Percentiles rank a stretch among this genome's conserved stretches.
phyloP scores from a whole-genome alignment of 2,329 filamentous ascomycete genomes.

The Fusarium floridanum region DNA sequence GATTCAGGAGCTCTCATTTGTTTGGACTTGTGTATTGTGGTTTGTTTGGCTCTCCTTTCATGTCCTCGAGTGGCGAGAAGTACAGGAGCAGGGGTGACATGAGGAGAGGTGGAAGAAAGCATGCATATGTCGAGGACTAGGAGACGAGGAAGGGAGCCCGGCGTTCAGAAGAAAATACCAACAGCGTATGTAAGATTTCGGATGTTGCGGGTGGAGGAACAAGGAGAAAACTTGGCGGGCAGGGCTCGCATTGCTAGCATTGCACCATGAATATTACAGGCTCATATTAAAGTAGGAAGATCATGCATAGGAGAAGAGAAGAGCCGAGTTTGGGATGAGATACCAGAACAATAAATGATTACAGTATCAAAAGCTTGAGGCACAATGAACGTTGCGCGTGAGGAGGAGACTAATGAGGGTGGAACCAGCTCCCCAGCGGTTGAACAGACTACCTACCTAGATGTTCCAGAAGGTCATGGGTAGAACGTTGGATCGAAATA shows the following conservation, averaged over 20 bases:
- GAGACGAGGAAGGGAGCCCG: conserved; percentile 38
- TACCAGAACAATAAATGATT: conserved; percentile 26
- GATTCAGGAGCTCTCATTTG: conserved; percentile 35
- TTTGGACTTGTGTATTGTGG: conserved; percentile 38
- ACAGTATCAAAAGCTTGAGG: conserved; percentile 1
- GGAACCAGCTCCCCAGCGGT: background rate
- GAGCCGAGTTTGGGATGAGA: conserved; percentile 26
- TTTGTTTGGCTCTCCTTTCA: conserved; percentile 32
- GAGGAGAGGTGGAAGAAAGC: conserved; percentile 14
- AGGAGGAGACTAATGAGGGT: background rate
- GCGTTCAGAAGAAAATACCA: conserved; percentile 49
- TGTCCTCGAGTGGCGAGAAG: conserved; percentile 21
- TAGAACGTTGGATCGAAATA: background rate
- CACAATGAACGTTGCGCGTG: background rate
- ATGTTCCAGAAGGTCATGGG: background rate
- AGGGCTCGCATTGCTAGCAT: conserved; percentile 19
- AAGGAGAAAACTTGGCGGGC: conserved; percentile 23
- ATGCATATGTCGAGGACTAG: conserved; percentile 18
- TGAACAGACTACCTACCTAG: background rate
- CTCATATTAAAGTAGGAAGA: conserved; percentile 24
- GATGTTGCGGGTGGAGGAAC: conserved; percentile 29
- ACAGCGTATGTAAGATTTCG: conserved; percentile 46
- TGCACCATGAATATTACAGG: conserved; percentile 19
- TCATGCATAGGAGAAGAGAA: conserved; percentile 12
- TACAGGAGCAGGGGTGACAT: conserved; percentile 11